These are phyloP conservation scores for Beauveria rudraprayagi DNA, from an alignment of 2,329 filamentous ascomycete species.

Conservation along the genomic window DNA sequence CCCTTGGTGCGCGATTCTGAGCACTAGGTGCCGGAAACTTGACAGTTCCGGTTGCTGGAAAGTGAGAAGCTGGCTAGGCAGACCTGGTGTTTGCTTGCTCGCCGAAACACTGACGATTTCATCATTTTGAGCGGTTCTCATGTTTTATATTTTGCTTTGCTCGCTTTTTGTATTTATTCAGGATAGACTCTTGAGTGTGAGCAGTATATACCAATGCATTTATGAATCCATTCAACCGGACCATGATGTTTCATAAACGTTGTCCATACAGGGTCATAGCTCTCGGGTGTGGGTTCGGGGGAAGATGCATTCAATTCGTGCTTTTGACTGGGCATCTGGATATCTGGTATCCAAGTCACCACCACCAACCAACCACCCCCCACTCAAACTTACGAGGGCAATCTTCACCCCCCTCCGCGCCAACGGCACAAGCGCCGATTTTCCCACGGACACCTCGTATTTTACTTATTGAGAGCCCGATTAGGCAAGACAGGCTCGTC, in stretches of 20 bases:
- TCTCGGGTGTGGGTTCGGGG: neutral
- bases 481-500: neutral
- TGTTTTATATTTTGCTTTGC: neutral
- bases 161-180: conserved; percentile 7
- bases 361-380: too few species aligned
- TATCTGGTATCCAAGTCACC: too few species aligned
- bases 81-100: neutral
- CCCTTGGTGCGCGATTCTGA: neutral
- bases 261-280: neutral
- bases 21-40: neutral
- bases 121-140: neutral
- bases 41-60: neutral
- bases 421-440: too few species aligned
- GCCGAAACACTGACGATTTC: neutral
- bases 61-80: neutral
- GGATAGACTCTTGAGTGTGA: neutral
- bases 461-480: neutral
- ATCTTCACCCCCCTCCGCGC: neutral
- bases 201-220: conserved; percentile 3
- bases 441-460: too few species aligned
- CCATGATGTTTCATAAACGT: neutral
- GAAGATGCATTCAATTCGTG: neutral
- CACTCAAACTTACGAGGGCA: too few species aligned
- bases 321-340: too few species aligned
- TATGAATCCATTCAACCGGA: neutral